Evolutionary conservation across 805 yeast genomes (phyloP).

Genomic region (Monosporozyma aerobia): DNA sequence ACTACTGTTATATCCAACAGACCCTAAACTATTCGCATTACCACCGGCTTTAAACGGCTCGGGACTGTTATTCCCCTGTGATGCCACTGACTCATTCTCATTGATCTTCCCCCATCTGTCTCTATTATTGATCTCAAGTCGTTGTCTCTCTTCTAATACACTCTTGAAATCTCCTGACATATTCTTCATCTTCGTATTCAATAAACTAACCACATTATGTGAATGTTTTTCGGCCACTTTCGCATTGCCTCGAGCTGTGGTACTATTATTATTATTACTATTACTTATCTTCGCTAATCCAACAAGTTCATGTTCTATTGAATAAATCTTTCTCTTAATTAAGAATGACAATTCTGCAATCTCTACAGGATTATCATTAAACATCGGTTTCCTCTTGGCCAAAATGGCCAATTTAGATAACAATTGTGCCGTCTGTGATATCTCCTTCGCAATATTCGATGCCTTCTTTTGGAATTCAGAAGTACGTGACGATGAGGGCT

Average conservation of each 20-base stretch:
- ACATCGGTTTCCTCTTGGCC: slow-evolving; percentile 83
- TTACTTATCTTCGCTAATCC: slow-evolving; percentile 53
- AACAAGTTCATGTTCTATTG: slow-evolving; percentile 75
- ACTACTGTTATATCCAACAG: slow-evolving; percentile 25
- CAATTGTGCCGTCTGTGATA: slow-evolving; percentile 74
- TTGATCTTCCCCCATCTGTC: slow-evolving; percentile 79
- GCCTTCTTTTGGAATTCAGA: slow-evolving; percentile 64
- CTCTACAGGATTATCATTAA: slow-evolving; percentile 91
- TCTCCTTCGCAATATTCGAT: slow-evolving; percentile 76
- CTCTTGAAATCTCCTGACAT: slow-evolving; percentile 85
- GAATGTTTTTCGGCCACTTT: slow-evolving; percentile 39
- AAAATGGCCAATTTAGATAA: slow-evolving; percentile 69
- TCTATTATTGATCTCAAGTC: slow-evolving; percentile 69
- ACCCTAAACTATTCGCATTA: slow-evolving; percentile 2
- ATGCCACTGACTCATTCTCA: slow-evolving; percentile 3
- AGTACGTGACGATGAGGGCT: slow-evolving; percentile 13
- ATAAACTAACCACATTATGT: slow-evolving; percentile 74
- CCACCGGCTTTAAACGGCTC: no score
- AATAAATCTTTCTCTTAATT: slow-evolving; percentile 37
- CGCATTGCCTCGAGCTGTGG: slow-evolving; percentile 1
- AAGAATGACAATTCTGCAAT: slow-evolving; percentile 85
- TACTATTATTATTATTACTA: background rate
- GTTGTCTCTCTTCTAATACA: slow-evolving; percentile 83
- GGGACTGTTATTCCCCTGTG: background rate
- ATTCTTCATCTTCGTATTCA: slow-evolving; percentile 85